Conservation (phyloP, 192 early-diverging fungal genomes). For the Coemansia sp. region DNA sequence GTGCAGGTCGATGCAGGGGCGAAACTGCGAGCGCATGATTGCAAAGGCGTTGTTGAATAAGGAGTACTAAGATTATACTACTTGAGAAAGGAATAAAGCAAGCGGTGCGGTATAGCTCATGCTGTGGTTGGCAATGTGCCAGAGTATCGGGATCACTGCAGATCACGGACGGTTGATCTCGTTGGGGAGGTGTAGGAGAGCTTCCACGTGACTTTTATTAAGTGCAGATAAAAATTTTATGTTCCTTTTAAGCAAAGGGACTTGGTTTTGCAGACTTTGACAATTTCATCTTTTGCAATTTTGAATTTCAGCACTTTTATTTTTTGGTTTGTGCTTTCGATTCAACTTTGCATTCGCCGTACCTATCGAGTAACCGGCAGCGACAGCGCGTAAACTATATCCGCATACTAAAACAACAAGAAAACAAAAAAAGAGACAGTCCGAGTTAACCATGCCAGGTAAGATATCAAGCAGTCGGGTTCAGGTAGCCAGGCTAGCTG, state of each 20-base stretch:
- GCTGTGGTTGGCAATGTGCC: not conserved
- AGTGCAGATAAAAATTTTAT: not conserved
- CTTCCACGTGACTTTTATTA: not conserved
- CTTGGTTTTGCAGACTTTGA: too few relatives aligned
- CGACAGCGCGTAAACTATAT: not conserved
- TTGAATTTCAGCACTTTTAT: too few relatives aligned
- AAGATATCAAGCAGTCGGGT: too few relatives aligned
- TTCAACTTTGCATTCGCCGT: too few relatives aligned
- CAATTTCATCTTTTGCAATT: too few relatives aligned
- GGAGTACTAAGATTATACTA: too few relatives aligned
- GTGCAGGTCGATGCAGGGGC: conserved; percentile 99
- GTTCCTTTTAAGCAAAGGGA: not conserved
- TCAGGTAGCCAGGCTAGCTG: too few relatives aligned
- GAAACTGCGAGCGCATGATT: conserved; percentile 63
- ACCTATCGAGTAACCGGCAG: not conserved
- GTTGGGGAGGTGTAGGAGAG: not conserved
- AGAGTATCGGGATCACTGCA: not conserved
- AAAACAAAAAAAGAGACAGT: too few relatives aligned
- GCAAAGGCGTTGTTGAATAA: not conserved
- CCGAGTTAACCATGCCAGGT: too few relatives aligned
- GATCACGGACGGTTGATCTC: not conserved
- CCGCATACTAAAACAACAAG: too few relatives aligned
- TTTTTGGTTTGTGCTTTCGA: too few relatives aligned
- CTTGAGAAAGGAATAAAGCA: not conserved
- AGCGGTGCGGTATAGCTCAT: not conserved